phyloP scores from a whole-genome alignment of 768 basidiomycete genomes.

The Hortiboletus flavorubellus region DNA sequence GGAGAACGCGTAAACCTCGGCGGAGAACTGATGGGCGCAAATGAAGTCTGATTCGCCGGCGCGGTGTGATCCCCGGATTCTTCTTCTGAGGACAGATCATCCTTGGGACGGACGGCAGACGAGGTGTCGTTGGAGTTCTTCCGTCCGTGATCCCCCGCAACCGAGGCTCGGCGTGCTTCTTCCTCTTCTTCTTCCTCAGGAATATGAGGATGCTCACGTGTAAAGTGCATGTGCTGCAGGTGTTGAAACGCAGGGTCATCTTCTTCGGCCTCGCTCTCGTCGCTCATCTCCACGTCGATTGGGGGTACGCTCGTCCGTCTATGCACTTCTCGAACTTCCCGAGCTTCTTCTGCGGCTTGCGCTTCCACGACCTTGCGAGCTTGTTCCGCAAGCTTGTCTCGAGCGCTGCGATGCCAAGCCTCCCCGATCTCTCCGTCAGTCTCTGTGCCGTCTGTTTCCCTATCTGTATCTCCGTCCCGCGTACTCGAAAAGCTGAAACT shows the following conservation, averaged over 20 bases:
- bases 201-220: conserved; percentile 56
- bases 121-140: conserved; percentile 25
- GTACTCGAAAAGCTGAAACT: conserved; percentile 80
- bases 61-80: conserved; percentile 16
- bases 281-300: conserved; percentile 72
- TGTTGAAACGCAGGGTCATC: conserved; percentile 40
- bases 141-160: conserved; percentile 22
- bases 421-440: conserved; percentile 52
- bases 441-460: conserved; percentile 47
- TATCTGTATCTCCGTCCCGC: conserved; percentile 48
- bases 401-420: conserved; percentile 62
- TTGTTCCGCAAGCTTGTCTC: conserved; percentile 66
- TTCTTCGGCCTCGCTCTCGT: conserved; percentile 73
- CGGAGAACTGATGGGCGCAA: conserved; percentile 14
- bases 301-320: conserved; percentile 50
- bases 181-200: conserved; percentile 69
- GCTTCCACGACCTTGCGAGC: conserved; percentile 59
- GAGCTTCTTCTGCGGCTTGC: conserved; percentile 40
- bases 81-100: conserved; percentile 6
- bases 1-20: conserved; percentile 23
- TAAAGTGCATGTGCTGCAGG: conserved; percentile 37
- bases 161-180: conserved; percentile 28
- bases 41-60: conserved; percentile 13
- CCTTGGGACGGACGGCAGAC: conserved; percentile 34
- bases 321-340: conserved; percentile 48